Evolutionary conservation across 2,329 filamentous ascomycete genomes (phyloP).

Genomic region (Leptographium radiaticola): DNA sequence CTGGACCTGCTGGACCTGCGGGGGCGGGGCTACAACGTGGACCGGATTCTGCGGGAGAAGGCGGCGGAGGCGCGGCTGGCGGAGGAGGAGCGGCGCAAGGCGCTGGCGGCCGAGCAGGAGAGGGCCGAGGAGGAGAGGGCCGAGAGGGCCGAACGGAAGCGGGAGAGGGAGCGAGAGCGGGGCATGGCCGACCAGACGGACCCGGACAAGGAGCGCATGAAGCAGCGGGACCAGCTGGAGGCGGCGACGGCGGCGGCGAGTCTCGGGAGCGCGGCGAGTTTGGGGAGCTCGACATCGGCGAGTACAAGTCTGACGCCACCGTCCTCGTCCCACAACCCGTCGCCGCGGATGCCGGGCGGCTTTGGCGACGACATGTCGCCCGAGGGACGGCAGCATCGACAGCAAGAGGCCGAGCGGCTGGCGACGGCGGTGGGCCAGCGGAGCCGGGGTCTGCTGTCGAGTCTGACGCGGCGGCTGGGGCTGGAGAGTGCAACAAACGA

Average conservation of each 20-base stretch:
- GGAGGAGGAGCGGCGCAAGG: slow-evolving; percentile 65
- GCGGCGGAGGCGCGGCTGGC: slow-evolving; percentile 78
- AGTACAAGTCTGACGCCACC: too few relatives aligned
- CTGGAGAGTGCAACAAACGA: slow-evolving; percentile 45
- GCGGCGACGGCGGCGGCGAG: slow-evolving; percentile 12
- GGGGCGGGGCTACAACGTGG: slow-evolving; percentile 88
- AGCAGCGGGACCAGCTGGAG: background rate
- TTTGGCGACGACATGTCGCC: slow-evolving; percentile 49
- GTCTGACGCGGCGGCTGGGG: slow-evolving; percentile 53
- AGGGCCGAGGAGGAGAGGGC: slow-evolving; percentile 45
- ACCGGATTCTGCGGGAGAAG: slow-evolving; percentile 80
- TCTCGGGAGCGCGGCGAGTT: background rate
- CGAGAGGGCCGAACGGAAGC: slow-evolving; percentile 31
- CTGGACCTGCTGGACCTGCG: slow-evolving; percentile 72
- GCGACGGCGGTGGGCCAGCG: background rate
- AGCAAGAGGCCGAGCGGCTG: slow-evolving; percentile 4
- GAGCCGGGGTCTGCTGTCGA: slow-evolving; percentile 49
- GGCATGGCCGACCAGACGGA: too few relatives aligned
- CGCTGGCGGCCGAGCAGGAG: slow-evolving; percentile 59
- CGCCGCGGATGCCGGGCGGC: slow-evolving; percentile 55
- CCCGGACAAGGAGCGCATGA: too few relatives aligned
- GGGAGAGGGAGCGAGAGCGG: slow-evolving; percentile 20
- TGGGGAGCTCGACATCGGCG: too few relatives aligned
- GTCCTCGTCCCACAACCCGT: slow-evolving; percentile 8
- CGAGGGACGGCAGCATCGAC: slow-evolving; percentile 19